Evolutionary conservation across 306 rosid species (phyloP), one percentile per base, ranked within the genome.

Genomic region (Purshia tridentata): DNA sequence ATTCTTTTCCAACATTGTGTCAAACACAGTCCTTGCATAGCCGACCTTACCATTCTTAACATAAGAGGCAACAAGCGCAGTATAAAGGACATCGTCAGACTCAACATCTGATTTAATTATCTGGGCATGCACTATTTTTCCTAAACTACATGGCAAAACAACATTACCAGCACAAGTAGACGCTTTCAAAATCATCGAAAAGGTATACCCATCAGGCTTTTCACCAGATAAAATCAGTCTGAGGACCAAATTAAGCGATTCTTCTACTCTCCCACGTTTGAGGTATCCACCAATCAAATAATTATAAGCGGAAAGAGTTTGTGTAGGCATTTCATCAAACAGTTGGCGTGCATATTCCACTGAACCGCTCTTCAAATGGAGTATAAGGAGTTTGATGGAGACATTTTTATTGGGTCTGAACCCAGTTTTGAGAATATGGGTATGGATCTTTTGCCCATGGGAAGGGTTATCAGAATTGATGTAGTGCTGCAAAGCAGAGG

Each of bases 381-480:
- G 9, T 4, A 91, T 85, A 0, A 91, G 92, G 37, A 94, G 87
- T 72, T 91, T 94, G 74, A 94, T 91, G 74, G 90, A 88, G 81
- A 94, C 74, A 69, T 85, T 94, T 35, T 78, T 81, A 70, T 84
- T 91, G 69, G 91, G 95, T 62, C 75, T 74, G 52, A 86, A 86
- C 70, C 98, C 98, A 67, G 94, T 45, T 89, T 94, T 94, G 16
- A 94, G 83, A 76, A 94, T 84, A 20, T 70, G 84, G 79, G 92
- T 52, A 76, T 91, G 98, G 57, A 94, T 80, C 78, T 72, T 88
- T 82, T 80, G 95, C 78, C 98, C 98, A 35, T n/a, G 74, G 35
- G 81, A 83, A 73, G 98, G 90, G 70, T 67, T 57, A 29, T 86
- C 93, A 44, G 98, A 94, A 64, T 86, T 83, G 79, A 94, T 94